Conservation (phyloP, 2,329 filamentous ascomycete species). For the Bimuria novae-zelandiae region DNA sequence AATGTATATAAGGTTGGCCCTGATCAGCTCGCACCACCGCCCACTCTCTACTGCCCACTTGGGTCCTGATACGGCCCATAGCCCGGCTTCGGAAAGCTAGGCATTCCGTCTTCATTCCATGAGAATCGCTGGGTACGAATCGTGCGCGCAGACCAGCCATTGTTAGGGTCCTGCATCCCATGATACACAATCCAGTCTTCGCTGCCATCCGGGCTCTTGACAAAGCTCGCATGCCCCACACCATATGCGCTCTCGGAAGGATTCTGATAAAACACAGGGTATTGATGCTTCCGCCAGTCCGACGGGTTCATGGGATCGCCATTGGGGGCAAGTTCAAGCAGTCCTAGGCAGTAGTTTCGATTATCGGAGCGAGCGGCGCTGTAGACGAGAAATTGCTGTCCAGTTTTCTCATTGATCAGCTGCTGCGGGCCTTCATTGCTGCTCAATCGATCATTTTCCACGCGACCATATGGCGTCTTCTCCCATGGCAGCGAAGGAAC, state of each 20-base stretch:
- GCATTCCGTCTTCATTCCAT: slow-evolving; percentile 55
- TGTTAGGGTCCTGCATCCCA: slow-evolving; percentile 55
- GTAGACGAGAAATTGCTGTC: slow-evolving; percentile 56
- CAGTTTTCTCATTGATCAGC: slow-evolving; percentile 53
- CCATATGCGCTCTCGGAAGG: slow-evolving; percentile 51
- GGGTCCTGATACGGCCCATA: slow-evolving; percentile 53
- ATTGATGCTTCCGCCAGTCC: slow-evolving; percentile 55
- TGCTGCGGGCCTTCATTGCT: slow-evolving; percentile 59
- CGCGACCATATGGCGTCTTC: slow-evolving; percentile 56
- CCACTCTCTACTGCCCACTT: slow-evolving; percentile 28
- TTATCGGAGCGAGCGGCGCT: slow-evolving; percentile 57
- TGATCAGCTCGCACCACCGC: not conserved
- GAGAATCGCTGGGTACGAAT: slow-evolving; percentile 55
- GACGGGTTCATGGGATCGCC: slow-evolving; percentile 55
- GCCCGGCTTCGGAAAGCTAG: slow-evolving; percentile 54
- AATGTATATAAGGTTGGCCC: too few species aligned
- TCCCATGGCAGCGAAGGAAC: slow-evolving; percentile 56
- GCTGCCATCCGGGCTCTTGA: slow-evolving; percentile 52
- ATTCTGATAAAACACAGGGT: slow-evolving; percentile 56
- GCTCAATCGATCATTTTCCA: slow-evolving; percentile 52
- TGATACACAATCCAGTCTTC: slow-evolving; percentile 61
- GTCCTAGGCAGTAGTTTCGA: slow-evolving; percentile 58
- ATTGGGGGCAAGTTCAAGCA: slow-evolving; percentile 51
- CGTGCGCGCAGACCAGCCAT: slow-evolving; percentile 54
- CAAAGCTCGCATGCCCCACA: slow-evolving; percentile 58